Percentiles rank a stretch among this genome's conserved stretches.
These are phyloP conservation scores for Botrytis pseudocinerea DNA, from an alignment of 2,329 filamentous ascomycete species.

Conservation along the genomic window DNA sequence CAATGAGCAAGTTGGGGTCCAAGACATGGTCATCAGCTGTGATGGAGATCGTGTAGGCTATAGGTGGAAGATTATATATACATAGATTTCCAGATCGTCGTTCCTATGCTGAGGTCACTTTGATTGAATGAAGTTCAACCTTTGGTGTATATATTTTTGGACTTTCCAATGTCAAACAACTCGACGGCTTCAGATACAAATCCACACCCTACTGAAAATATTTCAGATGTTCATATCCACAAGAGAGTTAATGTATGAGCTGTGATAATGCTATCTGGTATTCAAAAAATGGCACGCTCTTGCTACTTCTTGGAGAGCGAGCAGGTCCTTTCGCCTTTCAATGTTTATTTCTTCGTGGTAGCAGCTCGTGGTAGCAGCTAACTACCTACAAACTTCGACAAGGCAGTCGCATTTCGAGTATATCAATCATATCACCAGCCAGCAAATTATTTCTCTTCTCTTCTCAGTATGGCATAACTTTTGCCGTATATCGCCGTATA, in stretches of 20 bases:
- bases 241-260: background rate
- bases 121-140: background rate
- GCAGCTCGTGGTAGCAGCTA: background rate
- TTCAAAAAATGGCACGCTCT: background rate
- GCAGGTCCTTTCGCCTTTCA: background rate
- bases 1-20: background rate
- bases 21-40: background rate
- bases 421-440: background rate
- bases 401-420: background rate
- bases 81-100: background rate
- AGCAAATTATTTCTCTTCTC: background rate
- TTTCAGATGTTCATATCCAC: background rate
- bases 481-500: background rate
- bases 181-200: background rate
- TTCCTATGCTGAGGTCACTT: background rate
- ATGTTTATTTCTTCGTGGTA: background rate
- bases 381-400: background rate
- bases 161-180: background rate
- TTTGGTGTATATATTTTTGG: background rate
- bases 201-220: background rate
- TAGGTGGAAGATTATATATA: background rate
- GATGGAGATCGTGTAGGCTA: background rate
- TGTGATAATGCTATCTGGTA: background rate
- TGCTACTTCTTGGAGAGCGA: background rate
- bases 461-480: background rate